These are phyloP conservation scores for Penicillium verhagenii DNA, from an alignment of 495 filamentous ascomycete species.

Conservation along the genomic window DNA sequence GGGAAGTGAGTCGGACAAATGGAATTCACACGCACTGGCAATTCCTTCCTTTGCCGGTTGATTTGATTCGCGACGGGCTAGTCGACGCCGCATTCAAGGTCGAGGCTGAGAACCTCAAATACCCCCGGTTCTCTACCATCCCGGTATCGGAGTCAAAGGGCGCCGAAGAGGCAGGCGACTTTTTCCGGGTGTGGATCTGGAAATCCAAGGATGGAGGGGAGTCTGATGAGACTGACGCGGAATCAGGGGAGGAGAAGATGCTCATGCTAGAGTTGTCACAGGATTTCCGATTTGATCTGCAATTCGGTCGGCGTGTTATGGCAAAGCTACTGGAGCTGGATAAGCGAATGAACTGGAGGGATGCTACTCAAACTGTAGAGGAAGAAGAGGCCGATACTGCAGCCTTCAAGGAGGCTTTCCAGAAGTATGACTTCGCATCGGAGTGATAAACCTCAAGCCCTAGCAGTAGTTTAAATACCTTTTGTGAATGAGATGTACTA, in stretches of 20 bases:
- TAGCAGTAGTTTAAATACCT: too few species aligned
- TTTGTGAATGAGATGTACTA: too few species aligned
- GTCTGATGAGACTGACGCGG: background rate
- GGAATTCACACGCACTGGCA: conserved; percentile 95
- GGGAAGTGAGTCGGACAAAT: conserved; percentile 75
- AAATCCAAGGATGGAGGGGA: conserved; percentile 17
- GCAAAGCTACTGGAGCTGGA: conserved; percentile 82
- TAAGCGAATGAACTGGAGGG: conserved; percentile 71
- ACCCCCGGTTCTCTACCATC: conserved; percentile 50
- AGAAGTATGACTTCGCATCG: conserved; percentile 75
- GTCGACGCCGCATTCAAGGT: conserved; percentile 84
- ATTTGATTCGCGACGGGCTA: conserved; percentile 62
- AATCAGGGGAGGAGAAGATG: conserved; percentile 38
- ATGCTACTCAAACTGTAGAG: conserved; percentile 61
- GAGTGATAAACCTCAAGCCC: too few species aligned
- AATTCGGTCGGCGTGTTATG: conserved; percentile 75
- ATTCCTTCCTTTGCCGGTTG: conserved; percentile 73
- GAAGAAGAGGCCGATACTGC: conserved; percentile 81
- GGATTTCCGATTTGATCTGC: conserved; percentile 58
- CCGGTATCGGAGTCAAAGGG: conserved; percentile 27
- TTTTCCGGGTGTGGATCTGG: conserved; percentile 85
- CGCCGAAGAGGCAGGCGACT: conserved; percentile 59
- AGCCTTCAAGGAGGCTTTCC: conserved; percentile 80
- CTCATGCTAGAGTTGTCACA: conserved; percentile 52
- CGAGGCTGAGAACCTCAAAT: conserved; percentile 73